A percentile compares a stretch with the other conserved stretches of the same genome.
Conservation (phyloP, 192 early-diverging fungal species). For the Coemansia sp. region DNA sequence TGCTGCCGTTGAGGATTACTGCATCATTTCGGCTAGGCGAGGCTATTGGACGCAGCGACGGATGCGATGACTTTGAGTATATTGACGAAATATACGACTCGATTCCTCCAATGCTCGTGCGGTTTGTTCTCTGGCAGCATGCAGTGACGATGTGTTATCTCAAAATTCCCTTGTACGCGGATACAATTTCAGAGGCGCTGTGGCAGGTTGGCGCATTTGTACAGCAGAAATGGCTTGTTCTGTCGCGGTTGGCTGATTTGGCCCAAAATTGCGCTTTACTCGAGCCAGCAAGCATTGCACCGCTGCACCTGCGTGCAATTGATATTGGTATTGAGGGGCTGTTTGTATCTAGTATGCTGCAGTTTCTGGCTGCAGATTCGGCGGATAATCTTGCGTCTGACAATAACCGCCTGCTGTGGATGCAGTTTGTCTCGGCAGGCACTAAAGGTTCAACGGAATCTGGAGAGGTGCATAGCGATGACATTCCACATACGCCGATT, state of each 20-base stretch:
- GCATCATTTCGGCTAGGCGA: slow-evolving; percentile 44
- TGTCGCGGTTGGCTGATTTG: slow-evolving; percentile 19
- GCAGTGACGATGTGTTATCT: slow-evolving; percentile 36
- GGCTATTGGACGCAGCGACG: slow-evolving; percentile 26
- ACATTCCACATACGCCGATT: neutral
- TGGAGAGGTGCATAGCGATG: neutral
- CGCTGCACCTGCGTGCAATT: slow-evolving; percentile 32
- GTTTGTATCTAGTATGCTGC: slow-evolving; percentile 27
- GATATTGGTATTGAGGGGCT: slow-evolving; percentile 31
- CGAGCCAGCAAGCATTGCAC: slow-evolving; percentile 23
- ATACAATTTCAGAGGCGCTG: slow-evolving; percentile 41
- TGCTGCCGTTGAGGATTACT: slow-evolving; percentile 27
- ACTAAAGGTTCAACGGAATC: neutral
- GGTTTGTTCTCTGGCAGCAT: slow-evolving; percentile 52
- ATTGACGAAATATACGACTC: slow-evolving; percentile 39
- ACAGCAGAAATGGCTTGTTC: slow-evolving; percentile 44
- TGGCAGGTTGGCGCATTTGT: slow-evolving; percentile 48
- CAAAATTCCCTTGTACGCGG: slow-evolving; percentile 38
- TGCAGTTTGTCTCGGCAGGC: slow-evolving; percentile 22
- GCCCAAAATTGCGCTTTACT: slow-evolving; percentile 10
- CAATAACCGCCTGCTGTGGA: slow-evolving; percentile 15
- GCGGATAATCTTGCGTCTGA: neutral
- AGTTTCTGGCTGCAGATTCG: neutral
- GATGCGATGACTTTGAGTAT: slow-evolving; percentile 38
- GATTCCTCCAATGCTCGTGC: slow-evolving; percentile 29